Evolutionary conservation across 2,329 filamentous ascomycete species (phyloP).

Genomic region (Aschersonia sp.): DNA sequence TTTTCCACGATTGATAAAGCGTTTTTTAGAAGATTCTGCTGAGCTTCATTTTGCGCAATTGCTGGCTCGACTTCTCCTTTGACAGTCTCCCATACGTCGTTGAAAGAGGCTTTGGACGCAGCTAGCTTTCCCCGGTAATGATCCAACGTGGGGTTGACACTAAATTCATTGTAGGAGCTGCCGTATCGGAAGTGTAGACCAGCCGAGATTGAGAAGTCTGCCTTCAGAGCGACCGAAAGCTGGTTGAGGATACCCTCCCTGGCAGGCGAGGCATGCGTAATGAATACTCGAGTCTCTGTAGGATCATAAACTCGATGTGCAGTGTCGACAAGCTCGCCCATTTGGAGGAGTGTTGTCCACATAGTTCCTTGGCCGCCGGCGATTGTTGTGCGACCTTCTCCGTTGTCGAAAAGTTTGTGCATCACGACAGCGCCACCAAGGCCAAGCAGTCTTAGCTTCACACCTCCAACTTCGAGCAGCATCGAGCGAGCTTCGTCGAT

Average conservation of each 20-base stretch:
- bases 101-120: constrained; percentile 95
- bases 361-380: constrained; percentile 97
- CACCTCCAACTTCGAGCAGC: constrained; percentile 84
- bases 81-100: constrained; percentile 98
- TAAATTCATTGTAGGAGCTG: constrained; percentile 99
- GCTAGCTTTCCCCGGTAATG: constrained; percentile 98
- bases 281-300: constrained; percentile 89
- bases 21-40: constrained; percentile 83
- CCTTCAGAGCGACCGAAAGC: constrained; percentile 91
- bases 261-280: constrained; percentile 93
- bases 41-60: constrained; percentile 83
- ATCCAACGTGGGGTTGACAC: constrained; percentile 92
- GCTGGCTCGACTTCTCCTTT: constrained; percentile 91
- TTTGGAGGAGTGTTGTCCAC: constrained; percentile 97
- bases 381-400: constrained; percentile 93
- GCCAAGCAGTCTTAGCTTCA: constrained; percentile 87
- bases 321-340: constrained; percentile 95
- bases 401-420: constrained; percentile 99
- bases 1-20: constrained; percentile 90
- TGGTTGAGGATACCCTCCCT: constrained; percentile 95
- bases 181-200: constrained; percentile 97
- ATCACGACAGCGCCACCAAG: constrained; percentile 95
- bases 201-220: constrained; percentile 94
- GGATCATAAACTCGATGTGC: constrained; percentile 97
- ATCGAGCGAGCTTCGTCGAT: constrained; percentile 97